These are phyloP conservation scores for Aspergillus floridensis DNA, from an alignment of 2,329 filamentous ascomycete genomes.

Conservation along the genomic window DNA sequence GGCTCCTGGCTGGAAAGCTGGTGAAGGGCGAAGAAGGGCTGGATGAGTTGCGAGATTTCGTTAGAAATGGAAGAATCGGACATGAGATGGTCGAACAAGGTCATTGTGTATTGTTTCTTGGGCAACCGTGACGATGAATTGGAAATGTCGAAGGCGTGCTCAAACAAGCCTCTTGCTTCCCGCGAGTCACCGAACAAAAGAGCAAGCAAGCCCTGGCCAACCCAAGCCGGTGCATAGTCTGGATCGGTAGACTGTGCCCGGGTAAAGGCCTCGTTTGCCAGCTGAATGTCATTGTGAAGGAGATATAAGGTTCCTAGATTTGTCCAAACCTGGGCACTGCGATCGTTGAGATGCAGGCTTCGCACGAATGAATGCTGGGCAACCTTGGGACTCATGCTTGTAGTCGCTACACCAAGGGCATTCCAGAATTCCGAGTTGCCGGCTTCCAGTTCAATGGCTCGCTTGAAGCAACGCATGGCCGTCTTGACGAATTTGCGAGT, in stretches of 20 bases:
- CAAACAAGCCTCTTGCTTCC: slow-evolving; percentile 82
- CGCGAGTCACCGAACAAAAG: slow-evolving; percentile 68
- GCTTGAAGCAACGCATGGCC: slow-evolving; percentile 86
- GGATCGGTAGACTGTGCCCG: slow-evolving; percentile 91
- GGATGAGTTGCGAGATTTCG: slow-evolving; percentile 65
- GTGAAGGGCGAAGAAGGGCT: slow-evolving; percentile 82
- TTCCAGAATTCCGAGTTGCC: slow-evolving; percentile 98
- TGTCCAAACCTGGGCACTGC: slow-evolving; percentile 80
- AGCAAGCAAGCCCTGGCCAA: slow-evolving; percentile 86
- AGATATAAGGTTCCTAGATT: slow-evolving; percentile 87
- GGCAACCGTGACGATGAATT: slow-evolving; percentile 71
- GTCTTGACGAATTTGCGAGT: slow-evolving; percentile 69
- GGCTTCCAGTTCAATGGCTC: slow-evolving; percentile 90
- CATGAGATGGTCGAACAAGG: slow-evolving; percentile 78
- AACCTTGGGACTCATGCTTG: slow-evolving; percentile 77
- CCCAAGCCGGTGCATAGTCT: slow-evolving; percentile 88
- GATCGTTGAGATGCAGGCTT: slow-evolving; percentile 88
- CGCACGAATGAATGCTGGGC: slow-evolving; percentile 91
- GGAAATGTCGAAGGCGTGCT: slow-evolving; percentile 90
- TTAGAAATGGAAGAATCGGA: slow-evolving; percentile 52
- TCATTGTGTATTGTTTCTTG: slow-evolving; percentile 74
- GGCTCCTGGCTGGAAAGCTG: slow-evolving; percentile 74
- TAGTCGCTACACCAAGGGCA: slow-evolving; percentile 85
- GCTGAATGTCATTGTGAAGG: slow-evolving; percentile 73
- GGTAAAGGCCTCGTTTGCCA: slow-evolving; percentile 89